These are phyloP conservation scores for Nigrograna mackinnonii DNA, from an alignment of 2,329 filamentous ascomycete genomes.

Conservation along the genomic window DNA sequence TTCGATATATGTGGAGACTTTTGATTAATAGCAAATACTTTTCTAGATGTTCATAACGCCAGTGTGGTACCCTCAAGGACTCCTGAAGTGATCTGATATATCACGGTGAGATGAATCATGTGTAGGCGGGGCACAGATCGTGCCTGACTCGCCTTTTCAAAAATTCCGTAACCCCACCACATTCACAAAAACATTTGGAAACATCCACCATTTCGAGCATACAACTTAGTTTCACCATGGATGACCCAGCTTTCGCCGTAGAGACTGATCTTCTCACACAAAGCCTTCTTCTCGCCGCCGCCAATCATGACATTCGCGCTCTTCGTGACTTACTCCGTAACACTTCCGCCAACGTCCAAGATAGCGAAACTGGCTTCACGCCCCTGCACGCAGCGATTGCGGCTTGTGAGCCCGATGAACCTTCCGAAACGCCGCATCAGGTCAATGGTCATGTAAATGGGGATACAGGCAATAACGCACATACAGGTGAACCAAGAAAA, in stretches of 20 bases:
- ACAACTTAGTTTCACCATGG: constrained; percentile 29
- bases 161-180: too few species aligned
- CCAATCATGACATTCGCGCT: constrained; percentile 67
- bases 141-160: too few species aligned
- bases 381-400: constrained; percentile 90
- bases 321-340: constrained; percentile 71
- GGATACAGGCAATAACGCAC: constrained; percentile 20
- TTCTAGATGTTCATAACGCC: too few species aligned
- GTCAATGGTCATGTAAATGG: constrained; percentile 31
- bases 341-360: constrained; percentile 73
- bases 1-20: too few species aligned
- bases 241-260: constrained; percentile 34
- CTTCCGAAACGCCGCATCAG: constrained; percentile 23
- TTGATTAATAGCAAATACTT: too few species aligned
- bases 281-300: constrained; percentile 67
- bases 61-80: too few species aligned
- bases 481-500: constrained; percentile 29
- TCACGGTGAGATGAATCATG: too few species aligned
- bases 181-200: too few species aligned
- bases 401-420: constrained; percentile 50
- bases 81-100: too few species aligned
- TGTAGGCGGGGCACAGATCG: too few species aligned
- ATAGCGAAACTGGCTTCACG: constrained; percentile 81
- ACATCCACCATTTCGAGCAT: too few species aligned
- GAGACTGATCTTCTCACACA: constrained; percentile 54